Percentiles rank a stretch among this genome's conserved stretches.
These are phyloP conservation scores for Aegilops tauschii DNA, from an alignment of 176 grass and related monocot species.

Conservation along the genomic window DNA sequence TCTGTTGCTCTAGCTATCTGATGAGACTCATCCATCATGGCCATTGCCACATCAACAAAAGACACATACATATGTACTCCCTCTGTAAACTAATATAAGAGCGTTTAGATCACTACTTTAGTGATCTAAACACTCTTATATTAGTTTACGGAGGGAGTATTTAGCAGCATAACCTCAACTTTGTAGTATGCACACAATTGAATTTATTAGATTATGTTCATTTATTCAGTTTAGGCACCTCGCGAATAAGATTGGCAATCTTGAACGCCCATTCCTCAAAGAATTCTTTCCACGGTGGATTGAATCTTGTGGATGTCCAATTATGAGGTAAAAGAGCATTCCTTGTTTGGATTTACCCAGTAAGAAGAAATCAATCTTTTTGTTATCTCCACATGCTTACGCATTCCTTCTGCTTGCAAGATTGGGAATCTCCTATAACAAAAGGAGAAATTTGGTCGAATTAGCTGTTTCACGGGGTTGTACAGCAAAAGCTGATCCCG, in stretches of 20 bases:
- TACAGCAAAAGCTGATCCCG: conserved; percentile 51
- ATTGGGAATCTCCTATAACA: conserved; percentile 91
- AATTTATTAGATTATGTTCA: conserved; percentile 36
- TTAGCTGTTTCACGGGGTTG: conserved; percentile 75
- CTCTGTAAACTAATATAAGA: no score
- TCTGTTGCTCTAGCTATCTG: background rate
- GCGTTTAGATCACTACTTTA: no score
- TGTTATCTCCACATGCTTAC: conserved; percentile 13
- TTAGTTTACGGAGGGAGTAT: background rate
- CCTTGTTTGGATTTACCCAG: conserved; percentile 3
- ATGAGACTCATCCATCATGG: background rate
- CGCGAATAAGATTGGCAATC: conserved; percentile 93
- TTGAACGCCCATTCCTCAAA: conserved; percentile 97
- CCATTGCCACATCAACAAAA: conserved; percentile 1
- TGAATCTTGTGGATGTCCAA: conserved; percentile 86
- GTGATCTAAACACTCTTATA: no score
- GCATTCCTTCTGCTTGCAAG: conserved; percentile 44
- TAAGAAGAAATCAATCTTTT: conserved; percentile 3
- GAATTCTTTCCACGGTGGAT: conserved; percentile 98
- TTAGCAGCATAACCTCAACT: conserved; percentile 17
- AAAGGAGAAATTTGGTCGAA: conserved; percentile 90
- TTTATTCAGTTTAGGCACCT: conserved; percentile 96
- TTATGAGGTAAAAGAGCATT: conserved; percentile 66
- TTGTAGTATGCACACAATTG: background rate
- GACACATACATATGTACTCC: background rate